Evolutionary conservation across 2,329 filamentous ascomycete species (phyloP).

Genomic region (Alternaria gansuensis): DNA sequence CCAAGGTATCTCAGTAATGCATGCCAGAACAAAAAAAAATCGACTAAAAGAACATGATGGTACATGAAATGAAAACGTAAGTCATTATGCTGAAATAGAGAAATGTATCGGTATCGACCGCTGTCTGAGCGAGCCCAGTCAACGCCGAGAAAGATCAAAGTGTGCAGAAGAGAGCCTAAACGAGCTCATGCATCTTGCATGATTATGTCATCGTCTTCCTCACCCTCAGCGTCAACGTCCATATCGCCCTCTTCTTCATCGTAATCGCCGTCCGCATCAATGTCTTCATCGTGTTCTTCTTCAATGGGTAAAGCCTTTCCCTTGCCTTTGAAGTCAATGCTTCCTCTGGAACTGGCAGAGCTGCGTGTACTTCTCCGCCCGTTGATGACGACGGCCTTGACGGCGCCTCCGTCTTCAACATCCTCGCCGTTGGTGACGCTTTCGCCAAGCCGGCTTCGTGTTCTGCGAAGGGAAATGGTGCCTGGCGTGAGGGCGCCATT

Average conservation of each 20-base stretch:
- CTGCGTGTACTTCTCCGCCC: constrained; percentile 44
- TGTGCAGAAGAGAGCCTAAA: neutral
- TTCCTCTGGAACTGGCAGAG: constrained; percentile 43
- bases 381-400: constrained; percentile 36
- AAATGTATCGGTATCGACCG: neutral
- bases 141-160: neutral
- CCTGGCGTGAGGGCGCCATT: constrained; percentile 47
- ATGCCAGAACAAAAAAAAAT: neutral
- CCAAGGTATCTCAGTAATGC: constrained; percentile 17
- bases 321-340: constrained; percentile 40
- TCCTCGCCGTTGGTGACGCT: constrained; percentile 52
- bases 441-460: constrained; percentile 56
- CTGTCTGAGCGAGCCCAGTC: neutral
- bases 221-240: constrained; percentile 30
- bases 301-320: constrained; percentile 38
- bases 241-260: constrained; percentile 22
- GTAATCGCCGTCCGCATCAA: constrained; percentile 30
- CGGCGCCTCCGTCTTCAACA: constrained; percentile 43
- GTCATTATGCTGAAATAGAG: neutral
- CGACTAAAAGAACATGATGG: neutral
- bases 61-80: neutral
- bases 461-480: constrained; percentile 47
- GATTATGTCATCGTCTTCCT: constrained; percentile 43
- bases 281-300: constrained; percentile 43
- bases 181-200: constrained; percentile 17